Evolutionary conservation across 192 early-diverging fungal genomes (phyloP).

Genomic region (Coemansia sp.): DNA sequence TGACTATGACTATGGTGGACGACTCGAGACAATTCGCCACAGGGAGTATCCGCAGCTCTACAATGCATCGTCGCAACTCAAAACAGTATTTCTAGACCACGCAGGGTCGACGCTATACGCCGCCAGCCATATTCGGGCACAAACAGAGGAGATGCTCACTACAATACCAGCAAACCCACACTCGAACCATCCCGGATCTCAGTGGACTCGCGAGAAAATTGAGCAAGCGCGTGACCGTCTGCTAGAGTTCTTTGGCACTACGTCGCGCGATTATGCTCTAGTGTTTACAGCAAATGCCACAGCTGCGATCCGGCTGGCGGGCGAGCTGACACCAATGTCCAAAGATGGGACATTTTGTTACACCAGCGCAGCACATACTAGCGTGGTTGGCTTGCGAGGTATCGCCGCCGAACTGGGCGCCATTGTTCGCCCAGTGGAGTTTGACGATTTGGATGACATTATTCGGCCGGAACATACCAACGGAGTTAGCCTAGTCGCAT

Average conservation of each 20-base stretch:
- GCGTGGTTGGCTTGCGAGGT: constrained; percentile 70
- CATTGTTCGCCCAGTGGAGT: constrained; percentile 17
- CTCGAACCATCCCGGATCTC: constrained; percentile 59
- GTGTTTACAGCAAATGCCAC: constrained; percentile 82
- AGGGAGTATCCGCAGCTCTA: constrained; percentile 61
- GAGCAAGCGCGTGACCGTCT: constrained; percentile 58
- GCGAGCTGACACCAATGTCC: constrained; percentile 66
- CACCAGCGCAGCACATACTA: constrained; percentile 72
- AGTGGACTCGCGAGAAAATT: constrained; percentile 53
- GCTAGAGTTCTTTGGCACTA: constrained; percentile 59
- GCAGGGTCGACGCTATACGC: constrained; percentile 61
- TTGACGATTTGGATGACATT: constrained; percentile 23
- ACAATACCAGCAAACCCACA: constrained; percentile 68
- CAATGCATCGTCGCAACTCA: constrained; percentile 32
- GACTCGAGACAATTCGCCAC: constrained; percentile 50
- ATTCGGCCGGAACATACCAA: constrained; percentile 10
- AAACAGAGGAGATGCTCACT: constrained; percentile 47
- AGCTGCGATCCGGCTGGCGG: constrained; percentile 71
- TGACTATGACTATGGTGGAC: constrained; percentile 45
- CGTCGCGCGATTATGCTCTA: constrained; percentile 60
- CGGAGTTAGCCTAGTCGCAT: constrained; percentile 62
- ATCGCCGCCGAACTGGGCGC: constrained; percentile 46
- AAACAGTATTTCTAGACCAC: constrained; percentile 63
- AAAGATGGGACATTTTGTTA: constrained; percentile 55
- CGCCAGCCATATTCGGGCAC: constrained; percentile 41